Evolutionary conservation across 2,329 filamentous ascomycete species (phyloP), one percentile per base, ranked within the genome.

Genomic region (Aureobasidium lini): DNA sequence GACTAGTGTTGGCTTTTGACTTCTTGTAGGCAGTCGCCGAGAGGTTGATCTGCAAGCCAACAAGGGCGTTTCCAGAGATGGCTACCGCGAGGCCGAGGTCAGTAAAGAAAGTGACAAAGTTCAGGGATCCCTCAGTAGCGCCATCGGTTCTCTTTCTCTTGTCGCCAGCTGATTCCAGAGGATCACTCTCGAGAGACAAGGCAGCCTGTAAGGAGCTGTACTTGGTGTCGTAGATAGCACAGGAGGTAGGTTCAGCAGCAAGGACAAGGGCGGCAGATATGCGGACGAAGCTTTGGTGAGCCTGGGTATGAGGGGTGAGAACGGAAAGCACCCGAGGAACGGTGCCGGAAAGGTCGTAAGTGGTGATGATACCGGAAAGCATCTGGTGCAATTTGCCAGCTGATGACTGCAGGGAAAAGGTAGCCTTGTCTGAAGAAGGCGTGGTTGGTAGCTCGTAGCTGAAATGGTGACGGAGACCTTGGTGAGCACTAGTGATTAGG

Each of bases 181-280:
- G 43, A 48, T 28, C 63, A 32, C 47, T 63, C 61, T 34, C 62
- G 29, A 79, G 62, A 5, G 72, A 64, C 15, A 77, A 62, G 6
- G 73, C 71, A 1, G 75, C 75, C 62, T 81, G 73, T 3, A 77
- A 63, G 6, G 80, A 80, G 56, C 75, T 81, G 69, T 85, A 91
- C 61, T 85, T 82, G 36, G 86, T 83, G 70, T 90, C 90, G 69
- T 87, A 88, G 13, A 89, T 76, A 43, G 76, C 79, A 42, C 88
- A 80, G 0, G 79, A 77, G 9, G 77, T 73, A 0, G 77, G 66
- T 0, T 84, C 84, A n/a, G 82, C 77, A 1, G 83, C 79, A 46
- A 92, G 77, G 1, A 89, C 71, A 4, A 87, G 83, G 7, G 86
- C 84, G 60, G 81, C 82, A 7, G 86, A 88, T 0, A 91, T 74